Evolutionary conservation across 1,284 basidiomycete genomes (phyloP).

Genomic region (Rhodofomes roseus): DNA sequence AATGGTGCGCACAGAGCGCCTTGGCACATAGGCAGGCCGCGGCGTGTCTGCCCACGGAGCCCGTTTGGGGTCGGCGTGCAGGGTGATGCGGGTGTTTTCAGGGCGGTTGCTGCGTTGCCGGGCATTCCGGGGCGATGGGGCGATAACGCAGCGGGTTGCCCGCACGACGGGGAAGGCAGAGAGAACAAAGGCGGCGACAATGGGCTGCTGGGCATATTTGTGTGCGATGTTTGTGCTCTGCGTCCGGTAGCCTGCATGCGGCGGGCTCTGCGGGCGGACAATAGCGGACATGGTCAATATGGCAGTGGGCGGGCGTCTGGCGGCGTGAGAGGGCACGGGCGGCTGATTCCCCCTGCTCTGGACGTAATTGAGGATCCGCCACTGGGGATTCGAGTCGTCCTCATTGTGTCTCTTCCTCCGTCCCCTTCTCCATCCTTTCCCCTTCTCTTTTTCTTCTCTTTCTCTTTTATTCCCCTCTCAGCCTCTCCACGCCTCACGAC

Average conservation of each 20-base stretch:
- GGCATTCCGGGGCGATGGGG: neutral
- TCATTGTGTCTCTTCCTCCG: slow-evolving; percentile 22
- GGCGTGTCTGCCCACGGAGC: neutral
- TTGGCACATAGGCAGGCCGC: neutral
- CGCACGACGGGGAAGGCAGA: neutral
- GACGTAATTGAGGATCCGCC: slow-evolving; percentile 24
- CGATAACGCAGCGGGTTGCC: neutral
- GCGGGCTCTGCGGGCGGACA: neutral
- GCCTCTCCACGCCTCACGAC: slow-evolving; percentile 20
- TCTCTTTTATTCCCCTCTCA: slow-evolving; percentile 7
- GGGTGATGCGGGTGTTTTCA: neutral
- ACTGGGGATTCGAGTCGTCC: slow-evolving; percentile 20
- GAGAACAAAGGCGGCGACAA: neutral
- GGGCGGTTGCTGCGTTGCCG: slow-evolving; percentile 1
- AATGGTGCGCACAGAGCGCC: neutral
- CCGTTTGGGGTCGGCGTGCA: neutral
- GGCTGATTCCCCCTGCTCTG: slow-evolving; percentile 12
- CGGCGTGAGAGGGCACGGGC: slow-evolving; percentile 3
- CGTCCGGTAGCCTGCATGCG: slow-evolving; percentile 3
- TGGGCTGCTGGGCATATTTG: neutral
- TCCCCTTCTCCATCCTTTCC: slow-evolving; percentile 15
- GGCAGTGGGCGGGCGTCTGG: neutral
- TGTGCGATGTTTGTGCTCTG: neutral
- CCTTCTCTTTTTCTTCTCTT: slow-evolving; percentile 23
- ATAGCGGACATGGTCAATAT: neutral